Percentiles rank a stretch among this genome's conserved stretches.
Evolutionary conservation across 2,329 filamentous ascomycete species (phyloP).

Genomic region (Apiospora phragmitis): DNA sequence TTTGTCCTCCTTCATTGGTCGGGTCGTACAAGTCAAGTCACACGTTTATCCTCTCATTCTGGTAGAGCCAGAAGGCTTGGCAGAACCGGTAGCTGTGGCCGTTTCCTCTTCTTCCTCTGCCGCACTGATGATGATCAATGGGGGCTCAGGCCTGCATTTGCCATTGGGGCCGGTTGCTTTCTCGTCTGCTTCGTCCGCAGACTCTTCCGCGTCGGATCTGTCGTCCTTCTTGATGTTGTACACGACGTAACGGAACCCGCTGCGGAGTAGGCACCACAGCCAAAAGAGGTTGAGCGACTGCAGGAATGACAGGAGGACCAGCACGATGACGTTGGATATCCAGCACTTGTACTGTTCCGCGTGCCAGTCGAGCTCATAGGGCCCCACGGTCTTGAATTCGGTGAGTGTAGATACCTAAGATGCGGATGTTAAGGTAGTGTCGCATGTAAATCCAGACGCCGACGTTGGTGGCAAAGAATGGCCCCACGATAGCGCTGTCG

Average conservation of each 20-base stretch:
- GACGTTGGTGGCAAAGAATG: background rate
- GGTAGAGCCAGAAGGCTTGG: background rate
- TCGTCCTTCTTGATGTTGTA: slow-evolving; percentile 12
- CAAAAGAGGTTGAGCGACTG: slow-evolving; percentile 5
- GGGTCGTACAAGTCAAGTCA: background rate
- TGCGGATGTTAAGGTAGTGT: slow-evolving; percentile 8
- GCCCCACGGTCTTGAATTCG: slow-evolving; percentile 5
- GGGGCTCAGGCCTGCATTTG: background rate
- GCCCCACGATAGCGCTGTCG: background rate
- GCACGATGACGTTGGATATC: background rate
- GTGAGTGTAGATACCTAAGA: background rate
- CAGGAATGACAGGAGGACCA: background rate
- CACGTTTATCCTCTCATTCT: background rate
- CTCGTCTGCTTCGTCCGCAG: background rate
- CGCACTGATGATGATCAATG: background rate
- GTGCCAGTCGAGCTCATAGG: slow-evolving; percentile 1
- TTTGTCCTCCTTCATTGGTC: background rate
- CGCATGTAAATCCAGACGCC: slow-evolving; percentile 8
- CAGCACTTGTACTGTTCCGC: slow-evolving; percentile 7
- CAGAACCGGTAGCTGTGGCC: background rate
- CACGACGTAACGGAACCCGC: slow-evolving; percentile 5
- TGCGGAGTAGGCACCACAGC: slow-evolving; percentile 1
- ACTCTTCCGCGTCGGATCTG: background rate
- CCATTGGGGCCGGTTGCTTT: background rate
- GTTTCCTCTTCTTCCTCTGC: background rate